phyloP scores from a whole-genome alignment of 2,329 filamentous ascomycete genomes.

The Aureobasidium sp. region DNA sequence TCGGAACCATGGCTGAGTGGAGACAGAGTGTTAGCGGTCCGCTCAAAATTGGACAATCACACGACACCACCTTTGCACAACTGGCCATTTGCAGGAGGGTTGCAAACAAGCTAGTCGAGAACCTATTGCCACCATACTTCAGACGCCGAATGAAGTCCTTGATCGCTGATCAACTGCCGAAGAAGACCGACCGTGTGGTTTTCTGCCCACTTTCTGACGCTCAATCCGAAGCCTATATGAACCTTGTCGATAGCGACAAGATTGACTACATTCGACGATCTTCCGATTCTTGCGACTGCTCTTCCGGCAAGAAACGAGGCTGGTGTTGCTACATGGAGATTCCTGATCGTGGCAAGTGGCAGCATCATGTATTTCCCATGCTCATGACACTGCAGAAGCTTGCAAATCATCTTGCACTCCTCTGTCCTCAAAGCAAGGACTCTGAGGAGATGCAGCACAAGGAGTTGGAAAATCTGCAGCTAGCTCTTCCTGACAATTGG shows the following conservation, averaged over 20 bases:
- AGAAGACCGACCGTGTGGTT: conserved; percentile 88
- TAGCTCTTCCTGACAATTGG: conserved; percentile 70
- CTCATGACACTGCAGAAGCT: conserved; percentile 80
- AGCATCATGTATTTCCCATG: conserved; percentile 73
- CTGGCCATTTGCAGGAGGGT: conserved; percentile 74
- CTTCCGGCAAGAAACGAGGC: conserved; percentile 62
- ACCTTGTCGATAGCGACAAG: conserved; percentile 66
- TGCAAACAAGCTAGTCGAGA: conserved; percentile 76
- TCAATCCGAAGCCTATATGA: conserved; percentile 76
- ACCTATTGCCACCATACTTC: conserved; percentile 84
- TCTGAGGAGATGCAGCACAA: conserved; percentile 66
- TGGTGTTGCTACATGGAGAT: conserved; percentile 68
- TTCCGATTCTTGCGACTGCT: conserved; percentile 62
- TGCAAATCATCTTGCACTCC: conserved; percentile 82
- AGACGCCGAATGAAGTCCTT: conserved; percentile 86
- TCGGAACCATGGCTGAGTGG: conserved; percentile 68
- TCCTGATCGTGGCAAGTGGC: conserved; percentile 60
- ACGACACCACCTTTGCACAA: conserved; percentile 79
- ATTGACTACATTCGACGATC: conserved; percentile 62
- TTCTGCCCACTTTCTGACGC: conserved; percentile 85
- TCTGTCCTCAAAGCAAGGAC: conserved; percentile 65
- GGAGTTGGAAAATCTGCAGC: conserved; percentile 66
- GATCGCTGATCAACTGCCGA: conserved; percentile 86
- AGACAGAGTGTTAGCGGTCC: conserved; percentile 69
- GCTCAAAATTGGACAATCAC: conserved; percentile 79